Conservation (phyloP, 1,284 basidiomycete genomes). For the Irpex rosettiformis region DNA sequence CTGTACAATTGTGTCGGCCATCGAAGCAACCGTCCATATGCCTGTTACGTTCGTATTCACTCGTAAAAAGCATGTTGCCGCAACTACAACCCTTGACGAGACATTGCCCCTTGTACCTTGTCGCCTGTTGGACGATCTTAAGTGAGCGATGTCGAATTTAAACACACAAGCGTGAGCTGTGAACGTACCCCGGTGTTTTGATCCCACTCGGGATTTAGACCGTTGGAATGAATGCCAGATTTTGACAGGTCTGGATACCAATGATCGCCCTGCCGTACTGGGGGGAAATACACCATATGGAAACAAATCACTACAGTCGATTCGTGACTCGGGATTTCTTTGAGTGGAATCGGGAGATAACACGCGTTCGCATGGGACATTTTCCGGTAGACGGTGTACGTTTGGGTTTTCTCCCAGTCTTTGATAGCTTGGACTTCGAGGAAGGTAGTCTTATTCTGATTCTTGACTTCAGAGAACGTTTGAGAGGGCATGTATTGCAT, state of each 20-base stretch:
- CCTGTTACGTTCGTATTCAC: not conserved
- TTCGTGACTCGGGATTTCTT: not conserved
- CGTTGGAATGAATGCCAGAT: too few relatives aligned
- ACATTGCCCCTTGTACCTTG: not conserved
- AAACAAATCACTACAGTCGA: not conserved
- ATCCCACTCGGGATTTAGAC: too few relatives aligned
- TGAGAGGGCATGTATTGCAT: not conserved
- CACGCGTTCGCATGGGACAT: not conserved
- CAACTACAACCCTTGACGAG: not conserved
- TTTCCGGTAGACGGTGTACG: not conserved
- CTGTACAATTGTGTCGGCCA: not conserved
- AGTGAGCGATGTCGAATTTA: too few relatives aligned
- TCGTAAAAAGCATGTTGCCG: not conserved
- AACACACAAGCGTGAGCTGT: too few relatives aligned
- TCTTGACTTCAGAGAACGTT: too few relatives aligned
- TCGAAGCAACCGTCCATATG: not conserved
- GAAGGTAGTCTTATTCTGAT: too few relatives aligned
- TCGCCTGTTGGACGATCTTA: not conserved
- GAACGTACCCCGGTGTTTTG: too few relatives aligned
- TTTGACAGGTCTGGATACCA: not conserved
- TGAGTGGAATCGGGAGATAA: not conserved
- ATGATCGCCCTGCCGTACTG: not conserved
- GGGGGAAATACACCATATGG: not conserved
- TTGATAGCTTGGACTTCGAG: too few relatives aligned
- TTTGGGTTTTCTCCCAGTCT: not conserved